Conservation (phyloP, 2,329 filamentous ascomycete genomes). For the Phialemoniopsis sp. region DNA sequence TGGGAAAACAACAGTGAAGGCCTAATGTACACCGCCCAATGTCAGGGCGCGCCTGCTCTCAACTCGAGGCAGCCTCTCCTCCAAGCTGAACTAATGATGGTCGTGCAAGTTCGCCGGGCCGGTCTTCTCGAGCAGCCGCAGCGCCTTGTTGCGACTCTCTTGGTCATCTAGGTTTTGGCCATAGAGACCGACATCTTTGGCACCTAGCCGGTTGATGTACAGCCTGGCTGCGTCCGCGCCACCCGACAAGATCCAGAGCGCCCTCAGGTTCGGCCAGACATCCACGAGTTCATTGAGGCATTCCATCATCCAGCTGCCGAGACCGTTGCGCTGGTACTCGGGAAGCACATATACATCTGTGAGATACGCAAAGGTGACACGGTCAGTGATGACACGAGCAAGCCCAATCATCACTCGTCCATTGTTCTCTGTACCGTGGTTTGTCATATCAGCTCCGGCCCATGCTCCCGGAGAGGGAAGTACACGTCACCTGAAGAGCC, state of each 20-base stretch:
- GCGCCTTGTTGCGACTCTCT: not conserved
- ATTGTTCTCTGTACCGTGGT: not conserved
- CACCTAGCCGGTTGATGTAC: slow-evolving; percentile 43
- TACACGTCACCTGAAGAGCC: slow-evolving; percentile 7
- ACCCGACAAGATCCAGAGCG: slow-evolving; percentile 50
- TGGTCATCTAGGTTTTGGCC: slow-evolving; percentile 4
- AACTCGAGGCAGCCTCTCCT: slow-evolving; percentile 15
- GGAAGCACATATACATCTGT: slow-evolving; percentile 65
- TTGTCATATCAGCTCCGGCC: not conserved
- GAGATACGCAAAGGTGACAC: slow-evolving; percentile 63
- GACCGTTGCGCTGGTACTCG: slow-evolving; percentile 54
- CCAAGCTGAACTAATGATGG: slow-evolving; percentile 12
- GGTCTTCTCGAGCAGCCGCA: slow-evolving; percentile 32
- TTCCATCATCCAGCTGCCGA: slow-evolving; percentile 62
- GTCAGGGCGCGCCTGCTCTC: slow-evolving; percentile 5
- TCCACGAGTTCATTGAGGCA: slow-evolving; percentile 53
- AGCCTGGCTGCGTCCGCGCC: slow-evolving; percentile 26
- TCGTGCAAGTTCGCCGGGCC: slow-evolving; percentile 16
- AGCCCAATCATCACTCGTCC: slow-evolving; percentile 41
- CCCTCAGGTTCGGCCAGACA: slow-evolving; percentile 55
- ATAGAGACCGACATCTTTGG: slow-evolving; percentile 18
- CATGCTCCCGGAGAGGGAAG: not conserved
- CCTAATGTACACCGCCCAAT: slow-evolving; percentile 6
- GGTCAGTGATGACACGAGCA: slow-evolving; percentile 64
- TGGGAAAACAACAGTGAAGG: slow-evolving; percentile 56